Conservation (phyloP, 2,329 filamentous ascomycete species). For the Talaromyces sp. region DNA sequence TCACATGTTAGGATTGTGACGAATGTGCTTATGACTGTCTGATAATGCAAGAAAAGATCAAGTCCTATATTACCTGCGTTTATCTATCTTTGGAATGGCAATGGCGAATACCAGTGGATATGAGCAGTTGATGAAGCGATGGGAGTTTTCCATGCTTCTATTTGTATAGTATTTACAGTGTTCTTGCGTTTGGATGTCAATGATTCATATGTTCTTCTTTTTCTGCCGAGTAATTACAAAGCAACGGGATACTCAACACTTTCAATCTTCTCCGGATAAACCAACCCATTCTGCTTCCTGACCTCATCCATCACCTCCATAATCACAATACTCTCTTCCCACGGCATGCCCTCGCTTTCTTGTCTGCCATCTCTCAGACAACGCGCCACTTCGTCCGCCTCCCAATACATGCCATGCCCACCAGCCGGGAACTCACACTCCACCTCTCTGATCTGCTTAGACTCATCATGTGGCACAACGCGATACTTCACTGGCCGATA, state of each 20-base stretch:
- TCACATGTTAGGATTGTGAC: constrained; percentile 12
- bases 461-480: constrained; percentile 52
- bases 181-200: constrained; percentile 9
- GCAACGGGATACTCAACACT: constrained; percentile 54
- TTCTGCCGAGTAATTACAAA: constrained; percentile 27
- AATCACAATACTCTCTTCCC: constrained; percentile 75
- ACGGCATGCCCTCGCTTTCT: constrained; percentile 69
- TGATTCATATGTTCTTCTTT: constrained; percentile 5
- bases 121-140: constrained; percentile 15
- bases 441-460: constrained; percentile 28
- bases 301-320: constrained; percentile 80
- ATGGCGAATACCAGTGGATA: constrained; percentile 16
- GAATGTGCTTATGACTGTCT: constrained; percentile 22
- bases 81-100: constrained; percentile 20
- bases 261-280: constrained; percentile 67
- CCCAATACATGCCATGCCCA: constrained; percentile 87
- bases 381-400: constrained; percentile 75
- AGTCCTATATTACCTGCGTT: constrained; percentile 15
- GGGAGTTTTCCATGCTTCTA: constrained; percentile 16
- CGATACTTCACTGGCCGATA: constrained; percentile 67
- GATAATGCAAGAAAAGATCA: constrained; percentile 20
- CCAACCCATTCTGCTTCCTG: constrained; percentile 60
- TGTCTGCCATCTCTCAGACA: constrained; percentile 73
- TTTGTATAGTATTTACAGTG: constrained; percentile 23
- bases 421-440: constrained; percentile 51